Conservation (phyloP, 331 rosid species). For the Acacia concinna region DNA sequence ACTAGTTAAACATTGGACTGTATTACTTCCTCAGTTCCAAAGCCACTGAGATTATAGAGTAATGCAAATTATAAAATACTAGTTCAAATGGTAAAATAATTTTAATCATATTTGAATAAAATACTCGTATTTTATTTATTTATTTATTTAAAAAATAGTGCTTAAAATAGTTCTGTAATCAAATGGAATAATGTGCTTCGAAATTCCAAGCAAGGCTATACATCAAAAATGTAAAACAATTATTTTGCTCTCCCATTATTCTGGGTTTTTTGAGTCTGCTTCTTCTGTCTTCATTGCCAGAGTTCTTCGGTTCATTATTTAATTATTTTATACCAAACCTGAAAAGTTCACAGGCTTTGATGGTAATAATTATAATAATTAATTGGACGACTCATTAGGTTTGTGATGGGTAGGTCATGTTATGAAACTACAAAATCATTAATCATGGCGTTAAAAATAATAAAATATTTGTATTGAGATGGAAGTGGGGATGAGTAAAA, state of each 20-base stretch:
- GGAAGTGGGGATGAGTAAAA: slow-evolving; percentile 26
- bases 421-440: slow-evolving; percentile 20
- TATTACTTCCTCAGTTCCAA: background rate
- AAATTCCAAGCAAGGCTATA: background rate
- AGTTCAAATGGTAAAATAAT: background rate
- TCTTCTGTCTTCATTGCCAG: background rate
- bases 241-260: background rate
- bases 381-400: background rate
- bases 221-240: background rate
- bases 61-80: background rate
- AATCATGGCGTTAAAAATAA: slow-evolving; percentile 14
- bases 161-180: background rate
- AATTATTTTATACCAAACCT: background rate
- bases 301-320: background rate
- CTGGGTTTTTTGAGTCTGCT: background rate
- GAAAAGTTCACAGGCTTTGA: background rate
- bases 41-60: background rate
- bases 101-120: background rate
- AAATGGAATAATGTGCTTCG: background rate
- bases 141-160: background rate
- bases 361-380: background rate
- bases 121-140: background rate
- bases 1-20: background rate
- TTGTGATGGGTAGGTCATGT: background rate
- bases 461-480: background rate